A percentile compares a stretch with the other conserved stretches of the same genome.
These are phyloP conservation scores for Neopestalotiopsis sp. DNA, from an alignment of 2,329 filamentous ascomycete species.

Conservation along the genomic window DNA sequence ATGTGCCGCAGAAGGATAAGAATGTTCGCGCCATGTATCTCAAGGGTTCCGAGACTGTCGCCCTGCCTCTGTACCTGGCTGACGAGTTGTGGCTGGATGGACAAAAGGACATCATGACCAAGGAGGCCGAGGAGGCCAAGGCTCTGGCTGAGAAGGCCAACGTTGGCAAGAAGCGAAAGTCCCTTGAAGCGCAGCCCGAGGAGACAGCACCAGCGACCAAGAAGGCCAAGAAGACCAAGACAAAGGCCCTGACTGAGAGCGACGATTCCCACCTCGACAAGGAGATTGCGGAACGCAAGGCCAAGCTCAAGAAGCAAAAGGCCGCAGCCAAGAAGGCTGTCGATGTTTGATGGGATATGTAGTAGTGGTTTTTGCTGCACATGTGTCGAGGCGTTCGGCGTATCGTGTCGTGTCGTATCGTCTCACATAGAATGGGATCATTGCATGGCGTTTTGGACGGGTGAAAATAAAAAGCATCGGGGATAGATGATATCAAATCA, in stretches of 20 bases:
- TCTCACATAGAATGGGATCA: constrained; percentile 15
- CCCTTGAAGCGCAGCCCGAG: constrained; percentile 38
- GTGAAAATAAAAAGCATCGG: constrained; percentile 14
- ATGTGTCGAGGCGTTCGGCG: constrained; percentile 21
- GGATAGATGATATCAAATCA: constrained; percentile 10
- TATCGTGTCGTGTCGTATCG: constrained; percentile 11
- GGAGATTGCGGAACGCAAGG: constrained; percentile 65
- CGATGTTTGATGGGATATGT: constrained; percentile 43
- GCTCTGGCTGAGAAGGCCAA: constrained; percentile 58
- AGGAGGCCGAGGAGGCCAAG: constrained; percentile 54
- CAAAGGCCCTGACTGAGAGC: constrained; percentile 44
- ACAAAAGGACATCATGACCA: constrained; percentile 72
- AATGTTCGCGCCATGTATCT: constrained; percentile 86
- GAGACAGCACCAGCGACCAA: constrained; percentile 28
- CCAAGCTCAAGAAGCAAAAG: constrained; percentile 65
- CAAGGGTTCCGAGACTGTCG: constrained; percentile 87
- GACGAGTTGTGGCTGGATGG: constrained; percentile 86
- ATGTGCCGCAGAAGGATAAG: constrained; percentile 85
- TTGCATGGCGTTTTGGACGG: constrained; percentile 22
- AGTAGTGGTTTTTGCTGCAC: constrained; percentile 20
- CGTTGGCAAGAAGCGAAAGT: constrained; percentile 70
- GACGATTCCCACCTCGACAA: constrained; percentile 61
- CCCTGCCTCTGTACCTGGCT: constrained; percentile 93
- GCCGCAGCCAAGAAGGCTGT: constrained; percentile 58
- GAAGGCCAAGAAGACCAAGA: constrained; percentile 32